phyloP scores from a whole-genome alignment of 176 grass and related monocot species.

The Aegilops longissima region DNA sequence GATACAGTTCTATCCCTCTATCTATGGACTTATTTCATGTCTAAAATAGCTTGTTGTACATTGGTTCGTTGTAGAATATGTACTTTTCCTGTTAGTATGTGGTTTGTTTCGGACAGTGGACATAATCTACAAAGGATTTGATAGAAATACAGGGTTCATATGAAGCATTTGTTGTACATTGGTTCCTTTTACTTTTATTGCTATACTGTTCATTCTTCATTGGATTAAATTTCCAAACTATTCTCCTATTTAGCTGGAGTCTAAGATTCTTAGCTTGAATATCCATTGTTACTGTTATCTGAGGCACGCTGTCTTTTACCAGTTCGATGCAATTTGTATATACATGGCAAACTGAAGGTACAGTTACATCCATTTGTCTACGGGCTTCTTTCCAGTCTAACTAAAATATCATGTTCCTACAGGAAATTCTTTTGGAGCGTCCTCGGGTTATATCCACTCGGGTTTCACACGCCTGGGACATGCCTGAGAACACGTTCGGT shows the following conservation, averaged over 20 bases:
- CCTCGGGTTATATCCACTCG: slow-evolving; percentile 77
- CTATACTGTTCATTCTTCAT: not conserved
- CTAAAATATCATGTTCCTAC: slow-evolving; percentile 27
- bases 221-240: not conserved
- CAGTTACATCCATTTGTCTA: not conserved
- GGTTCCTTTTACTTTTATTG: not conserved
- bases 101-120: too few relatives aligned
- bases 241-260: too few relatives aligned
- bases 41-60: not conserved
- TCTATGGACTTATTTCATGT: not conserved
- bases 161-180: too few relatives aligned
- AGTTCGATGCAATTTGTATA: not conserved
- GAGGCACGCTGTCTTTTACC: not conserved
- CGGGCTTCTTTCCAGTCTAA: not conserved
- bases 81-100: too few relatives aligned
- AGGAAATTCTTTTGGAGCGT: slow-evolving; percentile 79
- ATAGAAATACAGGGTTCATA: too few relatives aligned
- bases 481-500: slow-evolving; percentile 86
- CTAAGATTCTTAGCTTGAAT: not conserved
- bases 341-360: slow-evolving; percentile 2
- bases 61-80: too few relatives aligned
- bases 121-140: too few relatives aligned
- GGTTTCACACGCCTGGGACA: slow-evolving; percentile 85
- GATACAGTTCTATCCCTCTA: not conserved
- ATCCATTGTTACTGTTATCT: not conserved